Base-by-base conservation (phyloP, 179 eudicot species). In the Beta corolliflora region DNA sequence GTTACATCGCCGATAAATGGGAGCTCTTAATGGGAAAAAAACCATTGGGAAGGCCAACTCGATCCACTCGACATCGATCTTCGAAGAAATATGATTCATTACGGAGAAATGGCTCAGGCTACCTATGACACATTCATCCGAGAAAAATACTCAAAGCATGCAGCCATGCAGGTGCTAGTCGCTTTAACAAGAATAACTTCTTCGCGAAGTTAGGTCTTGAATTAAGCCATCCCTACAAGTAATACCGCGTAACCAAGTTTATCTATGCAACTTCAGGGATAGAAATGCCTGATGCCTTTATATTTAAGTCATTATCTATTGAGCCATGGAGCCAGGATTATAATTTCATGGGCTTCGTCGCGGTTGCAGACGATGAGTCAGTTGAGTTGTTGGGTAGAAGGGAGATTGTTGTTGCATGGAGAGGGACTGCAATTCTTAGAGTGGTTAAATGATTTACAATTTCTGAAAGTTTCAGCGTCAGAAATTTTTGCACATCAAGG, bases 91-190 rank as follows among this genome's bases (percentile, higher is more conserved):
- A 75, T 95, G 14, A 87, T 95, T 45, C 91, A 89, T 78, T 92
- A 94, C 23, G 99, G 99, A 0, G 89, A 89, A 64, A 88, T 87
- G 92, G 91, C 95, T 59, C 94, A 91, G 67, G 97, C 93, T 7
- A 76, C 90, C 53, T 89, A 90, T 75, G 98, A 95, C 77, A 78
- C 87, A 14, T 94, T 94, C 80, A 86, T 81, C 76, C 53, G 91
- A 0, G 88, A 86, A 16, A 81, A 88, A 41, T 86, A 64, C 8
- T 95, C 99, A 0, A 89, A 86, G 67, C 88, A 86, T 9, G 89
- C 93, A 0, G 98, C 4, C 9, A 86, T 10, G 89, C 93, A 0
- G 98, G 98, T 72, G 82, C 83, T 16, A 84, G 88, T 76, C 70
- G 88, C 3, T 93, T 87, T 15, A 29, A 87, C 0, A 87, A 76